Evolutionary conservation across 2,329 filamentous ascomycete species (phyloP).

Genomic region (Beauveria varroae): DNA sequence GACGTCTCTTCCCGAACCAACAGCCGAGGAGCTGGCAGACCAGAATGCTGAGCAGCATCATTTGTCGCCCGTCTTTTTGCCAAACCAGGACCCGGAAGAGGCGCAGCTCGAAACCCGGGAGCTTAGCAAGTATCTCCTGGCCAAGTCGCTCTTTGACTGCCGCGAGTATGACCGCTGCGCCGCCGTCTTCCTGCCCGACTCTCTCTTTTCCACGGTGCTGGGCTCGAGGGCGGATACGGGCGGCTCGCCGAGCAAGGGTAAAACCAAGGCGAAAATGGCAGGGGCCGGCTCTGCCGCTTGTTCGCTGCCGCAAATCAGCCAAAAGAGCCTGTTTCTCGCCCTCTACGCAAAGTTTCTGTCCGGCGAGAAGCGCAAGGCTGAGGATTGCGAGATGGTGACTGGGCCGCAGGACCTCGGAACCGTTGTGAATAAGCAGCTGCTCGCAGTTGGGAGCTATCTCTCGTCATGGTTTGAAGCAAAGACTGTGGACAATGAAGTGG

Average conservation of each 20-base stretch:
- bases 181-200: constrained; percentile 76
- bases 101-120: constrained; percentile 70
- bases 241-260: constrained; percentile 53
- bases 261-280: constrained; percentile 31
- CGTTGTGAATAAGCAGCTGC: constrained; percentile 77
- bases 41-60: constrained; percentile 24
- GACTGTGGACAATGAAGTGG: constrained; percentile 49
- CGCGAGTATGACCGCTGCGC: constrained; percentile 92
- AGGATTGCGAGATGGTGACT: constrained; percentile 95
- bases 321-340: constrained; percentile 86
- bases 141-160: constrained; percentile 92
- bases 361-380: constrained; percentile 92
- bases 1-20: constrained; percentile 63
- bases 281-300: constrained; percentile 18
- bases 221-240: constrained; percentile 37
- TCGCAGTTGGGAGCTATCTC: constrained; percentile 65
- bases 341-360: constrained; percentile 89
- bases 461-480: constrained; percentile 71
- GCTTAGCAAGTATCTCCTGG: constrained; percentile 75
- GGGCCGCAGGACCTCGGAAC: constrained; percentile 84
- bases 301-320: constrained; percentile 57
- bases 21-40: constrained; percentile 44
- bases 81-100: constrained; percentile 63
- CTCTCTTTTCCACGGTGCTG: constrained; percentile 62
- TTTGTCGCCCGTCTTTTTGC: constrained; percentile 41